These are phyloP conservation scores for Alternaria novae-zelandiae DNA, from an alignment of 2,329 filamentous ascomycete genomes.

Conservation along the genomic window DNA sequence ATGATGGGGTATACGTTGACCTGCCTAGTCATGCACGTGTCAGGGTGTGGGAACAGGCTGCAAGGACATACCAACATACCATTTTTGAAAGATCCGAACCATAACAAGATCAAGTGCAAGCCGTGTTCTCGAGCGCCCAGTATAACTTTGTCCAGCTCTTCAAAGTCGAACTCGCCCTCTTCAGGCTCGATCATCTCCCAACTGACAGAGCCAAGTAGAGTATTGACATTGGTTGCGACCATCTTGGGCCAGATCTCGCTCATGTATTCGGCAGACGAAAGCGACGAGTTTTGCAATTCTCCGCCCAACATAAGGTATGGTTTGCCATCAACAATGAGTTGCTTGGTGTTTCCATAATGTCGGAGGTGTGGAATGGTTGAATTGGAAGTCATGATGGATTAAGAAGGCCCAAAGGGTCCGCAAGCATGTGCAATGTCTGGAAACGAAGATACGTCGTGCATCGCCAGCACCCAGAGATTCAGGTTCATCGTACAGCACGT, in stretches of 20 bases:
- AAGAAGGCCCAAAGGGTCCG: neutral
- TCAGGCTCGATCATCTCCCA: slow-evolving; percentile 58
- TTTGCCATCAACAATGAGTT: slow-evolving; percentile 54
- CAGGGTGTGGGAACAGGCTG: neutral
- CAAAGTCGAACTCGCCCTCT: slow-evolving; percentile 54
- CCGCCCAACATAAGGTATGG: slow-evolving; percentile 55
- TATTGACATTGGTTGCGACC: slow-evolving; percentile 52
- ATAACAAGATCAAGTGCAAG: slow-evolving; percentile 52
- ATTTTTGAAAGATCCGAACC: slow-evolving; percentile 59
- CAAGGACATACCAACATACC: slow-evolving; percentile 20
- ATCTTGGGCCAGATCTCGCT: slow-evolving; percentile 53
- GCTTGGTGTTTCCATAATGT: slow-evolving; percentile 27
- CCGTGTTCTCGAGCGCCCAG: slow-evolving; percentile 46
- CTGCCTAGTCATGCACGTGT: neutral
- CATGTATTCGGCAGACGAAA: slow-evolving; percentile 56
- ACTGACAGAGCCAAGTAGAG: slow-evolving; percentile 53
- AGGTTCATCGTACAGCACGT: neutral
- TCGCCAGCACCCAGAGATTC: neutral
- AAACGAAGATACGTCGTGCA: neutral
- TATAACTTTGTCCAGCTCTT: slow-evolving; percentile 51
- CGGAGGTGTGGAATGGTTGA: slow-evolving; percentile 26
- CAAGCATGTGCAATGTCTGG: neutral
- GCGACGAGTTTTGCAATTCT: slow-evolving; percentile 57
- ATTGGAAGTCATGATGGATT: slow-evolving; percentile 8
- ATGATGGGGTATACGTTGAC: slow-evolving; percentile 35